Percentiles rank a stretch among this genome's conserved stretches.
These are phyloP conservation scores for Chaetomiaceae sp. DNA, from an alignment of 2,329 filamentous ascomycete species.

Conservation along the genomic window DNA sequence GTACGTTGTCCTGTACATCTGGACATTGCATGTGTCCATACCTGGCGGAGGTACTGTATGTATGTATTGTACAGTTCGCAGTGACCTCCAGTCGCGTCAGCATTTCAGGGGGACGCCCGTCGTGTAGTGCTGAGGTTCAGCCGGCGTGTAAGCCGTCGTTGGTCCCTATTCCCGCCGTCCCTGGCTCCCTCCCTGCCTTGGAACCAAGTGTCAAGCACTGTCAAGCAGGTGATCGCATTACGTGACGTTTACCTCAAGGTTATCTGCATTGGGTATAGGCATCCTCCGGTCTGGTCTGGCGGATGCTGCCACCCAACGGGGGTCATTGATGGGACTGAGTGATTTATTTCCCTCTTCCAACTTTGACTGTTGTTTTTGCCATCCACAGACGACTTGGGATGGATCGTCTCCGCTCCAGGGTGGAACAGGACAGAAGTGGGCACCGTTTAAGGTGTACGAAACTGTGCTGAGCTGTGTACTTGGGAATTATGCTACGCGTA, in stretches of 20 bases:
- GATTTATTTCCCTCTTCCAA: slow-evolving; percentile 1
- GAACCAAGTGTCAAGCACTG: background rate
- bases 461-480: no score
- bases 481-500: background rate
- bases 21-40: no score
- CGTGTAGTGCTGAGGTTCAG: no score
- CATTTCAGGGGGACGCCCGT: no score
- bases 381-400: background rate
- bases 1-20: no score
- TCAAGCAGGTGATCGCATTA: background rate
- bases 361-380: background rate
- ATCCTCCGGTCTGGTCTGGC: background rate
- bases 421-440: background rate
- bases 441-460: slow-evolving; percentile 1
- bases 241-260: background rate
- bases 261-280: background rate
- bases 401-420: background rate
- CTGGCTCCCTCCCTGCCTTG: background rate
- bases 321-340: background rate
- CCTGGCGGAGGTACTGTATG: no score
- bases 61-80: no score
- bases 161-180: no score
- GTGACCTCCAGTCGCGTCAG: no score
- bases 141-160: no score
- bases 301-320: background rate